Conservation (phyloP, 2,329 filamentous ascomycete species). For the Thelonectria olida region DNA sequence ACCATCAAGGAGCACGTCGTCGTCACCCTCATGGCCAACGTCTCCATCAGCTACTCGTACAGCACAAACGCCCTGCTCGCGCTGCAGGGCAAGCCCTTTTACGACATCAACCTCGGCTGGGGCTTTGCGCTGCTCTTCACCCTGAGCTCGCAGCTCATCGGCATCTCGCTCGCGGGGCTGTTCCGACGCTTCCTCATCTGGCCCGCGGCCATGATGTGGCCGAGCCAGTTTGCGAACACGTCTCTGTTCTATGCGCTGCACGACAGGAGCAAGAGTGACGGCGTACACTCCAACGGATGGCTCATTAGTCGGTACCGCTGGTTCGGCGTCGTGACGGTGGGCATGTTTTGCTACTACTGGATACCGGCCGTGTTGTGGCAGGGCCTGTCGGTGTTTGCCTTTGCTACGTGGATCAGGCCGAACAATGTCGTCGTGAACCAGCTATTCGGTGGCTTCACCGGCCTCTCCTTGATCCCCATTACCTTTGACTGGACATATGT, state of each 20-base stretch:
- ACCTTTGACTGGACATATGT: constrained; percentile 58
- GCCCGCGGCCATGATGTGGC: constrained; percentile 71
- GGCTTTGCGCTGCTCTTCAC: constrained; percentile 66
- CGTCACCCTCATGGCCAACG: constrained; percentile 65
- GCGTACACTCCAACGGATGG: constrained; percentile 54
- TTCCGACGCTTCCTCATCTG: constrained; percentile 65
- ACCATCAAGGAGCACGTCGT: constrained; percentile 64
- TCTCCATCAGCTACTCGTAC: constrained; percentile 56
- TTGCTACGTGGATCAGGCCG: constrained; percentile 64
- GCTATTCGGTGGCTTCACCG: constrained; percentile 63
- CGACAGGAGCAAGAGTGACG: constrained; percentile 51
- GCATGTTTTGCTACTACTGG: constrained; percentile 62
- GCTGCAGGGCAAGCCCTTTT: constrained; percentile 53
- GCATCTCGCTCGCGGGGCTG: constrained; percentile 68
- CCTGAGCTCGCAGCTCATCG: constrained; percentile 67
- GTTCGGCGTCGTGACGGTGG: constrained; percentile 53
- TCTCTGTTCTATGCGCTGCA: constrained; percentile 57
- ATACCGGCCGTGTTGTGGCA: constrained; percentile 61
- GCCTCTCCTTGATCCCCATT: constrained; percentile 62
- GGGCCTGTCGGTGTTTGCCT: constrained; percentile 63
- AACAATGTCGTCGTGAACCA: constrained; percentile 64
- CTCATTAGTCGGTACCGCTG: constrained; percentile 55
- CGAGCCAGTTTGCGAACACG: constrained; percentile 57
- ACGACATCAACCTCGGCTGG: constrained; percentile 59
- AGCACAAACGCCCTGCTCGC: constrained; percentile 54